These are phyloP conservation scores for Croton laevigatus DNA, from an alignment of 441 rosid genomes.

Conservation along the genomic window DNA sequence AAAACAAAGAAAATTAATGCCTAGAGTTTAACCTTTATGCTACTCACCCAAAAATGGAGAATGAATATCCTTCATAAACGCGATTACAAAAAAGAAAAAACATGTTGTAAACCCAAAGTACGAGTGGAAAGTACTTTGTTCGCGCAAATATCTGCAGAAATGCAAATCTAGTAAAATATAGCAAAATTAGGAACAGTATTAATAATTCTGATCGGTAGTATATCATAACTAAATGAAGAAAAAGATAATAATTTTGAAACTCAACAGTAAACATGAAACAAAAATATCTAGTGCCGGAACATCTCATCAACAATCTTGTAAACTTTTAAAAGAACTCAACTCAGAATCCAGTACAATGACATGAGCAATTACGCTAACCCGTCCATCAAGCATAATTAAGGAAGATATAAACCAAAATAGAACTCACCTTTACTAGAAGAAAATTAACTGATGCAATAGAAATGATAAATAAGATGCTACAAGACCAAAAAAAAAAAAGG, in stretches of 20 bases:
- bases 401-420: background rate
- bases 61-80: conserved; percentile 81
- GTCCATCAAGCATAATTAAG: background rate
- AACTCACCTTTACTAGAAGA: conserved; percentile 72
- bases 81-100: conserved; percentile 79
- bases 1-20: conserved; percentile 12
- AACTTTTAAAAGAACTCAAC: background rate
- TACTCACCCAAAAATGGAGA: conserved; percentile 81
- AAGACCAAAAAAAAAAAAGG: conserved; percentile 14
- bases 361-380: background rate
- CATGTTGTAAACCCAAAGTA: conserved; percentile 76
- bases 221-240: background rate
- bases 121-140: conserved; percentile 46
- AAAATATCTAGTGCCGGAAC: background rate
- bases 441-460: conserved; percentile 62
- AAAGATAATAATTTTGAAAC: background rate
- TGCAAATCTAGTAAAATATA: conserved; percentile 35
- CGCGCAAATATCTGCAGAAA: conserved; percentile 59
- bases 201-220: background rate
- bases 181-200: conserved; percentile 17
- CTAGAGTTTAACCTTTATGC: background rate
- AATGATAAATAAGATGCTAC: conserved; percentile 61
- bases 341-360: background rate
- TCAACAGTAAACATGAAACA: background rate
- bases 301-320: background rate